Evolutionary conservation across 306 rosid genomes (phyloP), one percentile per base, ranked within the genome.

Genomic region (Pachyrhizus erosus): DNA sequence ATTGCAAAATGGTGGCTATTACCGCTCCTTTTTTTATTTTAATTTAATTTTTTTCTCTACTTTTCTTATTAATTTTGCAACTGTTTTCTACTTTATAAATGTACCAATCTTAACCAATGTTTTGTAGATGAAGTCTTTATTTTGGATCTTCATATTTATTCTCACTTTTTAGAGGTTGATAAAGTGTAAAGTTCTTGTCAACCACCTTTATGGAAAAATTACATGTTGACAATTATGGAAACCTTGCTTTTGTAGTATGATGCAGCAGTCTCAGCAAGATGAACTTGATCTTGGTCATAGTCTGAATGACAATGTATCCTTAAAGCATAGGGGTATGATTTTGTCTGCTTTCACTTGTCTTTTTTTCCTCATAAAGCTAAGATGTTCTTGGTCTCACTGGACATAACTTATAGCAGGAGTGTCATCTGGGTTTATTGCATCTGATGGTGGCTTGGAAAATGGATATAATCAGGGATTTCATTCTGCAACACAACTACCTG

Each of bases 191-290:
- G 42, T 71, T 49, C 42, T 61, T 82, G 58, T 69, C 46, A 13
- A 58, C 61, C 67, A 42, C 77, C 82, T 29, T 75, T 48, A 78
- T 81, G 71, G 66, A 42, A 34, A 70, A 37, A 24, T 45, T 49
- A 78, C 51, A 75, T 58, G 60, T 51, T 73, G 80, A 65, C 58
- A 78, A 76, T 77, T 31, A 9, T 39, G 66, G 73, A 67, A 82
- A 80, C 66, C 55, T 73, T 89, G 65, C 60, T 85, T 75, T 85
- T 91, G 88, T 84, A 93, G 97, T 76, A 80, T 84, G 80, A 73
- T 84, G 90, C 89, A 86, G 86, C 87, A 83, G 75, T 82, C 93
- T 40, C 89, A 90, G 55, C 89, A 82, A 79, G 94, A 80, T 73
- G 96, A 83, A 67, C 73, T 74, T 58, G 91, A 80, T 83, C 57